A percentile compares a stretch with the other conserved stretches of the same genome.
These are phyloP conservation scores for Ophiostoma triangulosporum DNA, from an alignment of 2,329 filamentous ascomycete genomes.

Conservation along the genomic window DNA sequence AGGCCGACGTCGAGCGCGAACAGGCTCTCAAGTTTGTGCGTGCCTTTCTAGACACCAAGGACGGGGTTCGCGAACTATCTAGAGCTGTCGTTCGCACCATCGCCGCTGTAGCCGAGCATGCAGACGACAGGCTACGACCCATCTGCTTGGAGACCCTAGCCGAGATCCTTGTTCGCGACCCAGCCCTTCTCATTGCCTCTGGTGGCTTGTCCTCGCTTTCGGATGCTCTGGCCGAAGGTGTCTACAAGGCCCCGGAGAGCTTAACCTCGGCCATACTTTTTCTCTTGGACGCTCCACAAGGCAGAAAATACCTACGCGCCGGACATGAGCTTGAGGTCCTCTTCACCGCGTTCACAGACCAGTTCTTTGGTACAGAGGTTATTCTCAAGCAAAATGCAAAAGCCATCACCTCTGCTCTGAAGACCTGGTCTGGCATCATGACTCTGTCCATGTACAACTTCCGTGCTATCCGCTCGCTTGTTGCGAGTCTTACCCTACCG, in stretches of 20 bases:
- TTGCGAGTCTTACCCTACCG: slow-evolving; percentile 48
- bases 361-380: slow-evolving; percentile 44
- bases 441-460: slow-evolving; percentile 80
- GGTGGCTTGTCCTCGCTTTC: slow-evolving; percentile 78
- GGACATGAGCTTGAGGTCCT: slow-evolving; percentile 81
- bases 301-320: slow-evolving; percentile 68
- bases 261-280: slow-evolving; percentile 79
- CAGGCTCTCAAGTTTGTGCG: slow-evolving; percentile 94
- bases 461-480: slow-evolving; percentile 66
- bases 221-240: slow-evolving; percentile 82
- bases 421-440: slow-evolving; percentile 88
- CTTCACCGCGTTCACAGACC: slow-evolving; percentile 88
- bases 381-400: slow-evolving; percentile 75
- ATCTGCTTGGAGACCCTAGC: slow-evolving; percentile 89
- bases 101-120: slow-evolving; percentile 76
- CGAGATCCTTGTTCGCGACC: slow-evolving; percentile 80
- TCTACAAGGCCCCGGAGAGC: slow-evolving; percentile 85
- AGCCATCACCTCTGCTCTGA: slow-evolving; percentile 81
- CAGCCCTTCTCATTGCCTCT: slow-evolving; percentile 64
- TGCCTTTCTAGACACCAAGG: slow-evolving; percentile 89
- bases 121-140: slow-evolving; percentile 70
- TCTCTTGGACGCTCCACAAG: slow-evolving; percentile 70
- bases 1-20: slow-evolving; percentile 92
- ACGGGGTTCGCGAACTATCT: slow-evolving; percentile 77
- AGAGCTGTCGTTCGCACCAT: slow-evolving; percentile 78